Percentiles rank a stretch among this genome's conserved stretches.
These are phyloP conservation scores for Phycomyces nitens DNA, from an alignment of 192 early-diverging fungal genomes.

Conservation along the genomic window DNA sequence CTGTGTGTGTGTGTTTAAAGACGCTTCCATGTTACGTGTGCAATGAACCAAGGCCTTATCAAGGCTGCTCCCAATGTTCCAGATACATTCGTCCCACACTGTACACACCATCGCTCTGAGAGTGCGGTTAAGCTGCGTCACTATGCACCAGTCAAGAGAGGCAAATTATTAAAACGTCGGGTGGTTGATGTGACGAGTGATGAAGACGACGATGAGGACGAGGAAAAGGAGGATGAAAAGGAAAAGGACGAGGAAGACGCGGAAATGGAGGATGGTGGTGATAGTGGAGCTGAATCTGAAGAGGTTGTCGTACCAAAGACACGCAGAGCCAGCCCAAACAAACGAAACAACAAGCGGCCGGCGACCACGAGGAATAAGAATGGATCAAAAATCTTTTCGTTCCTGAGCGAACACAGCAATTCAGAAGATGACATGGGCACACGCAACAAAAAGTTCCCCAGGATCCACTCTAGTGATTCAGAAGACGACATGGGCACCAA, in stretches of 20 bases:
- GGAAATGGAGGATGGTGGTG: neutral
- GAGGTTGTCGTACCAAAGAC: too few species aligned
- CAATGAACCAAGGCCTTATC: slow-evolving; percentile 19
- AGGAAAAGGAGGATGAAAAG: neutral
- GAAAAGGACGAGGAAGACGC: neutral
- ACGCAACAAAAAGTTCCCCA: neutral
- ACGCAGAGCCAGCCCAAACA: too few species aligned
- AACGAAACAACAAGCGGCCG: too few species aligned
- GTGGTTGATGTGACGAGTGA: neutral
- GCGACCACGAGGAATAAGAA: neutral
- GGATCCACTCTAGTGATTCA: neutral
- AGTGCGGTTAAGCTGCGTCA: neutral
- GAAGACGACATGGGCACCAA: neutral
- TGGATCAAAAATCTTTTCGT: neutral
- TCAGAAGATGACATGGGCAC: neutral
- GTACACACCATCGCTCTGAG: slow-evolving; percentile 14
- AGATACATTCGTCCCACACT: slow-evolving; percentile 7
- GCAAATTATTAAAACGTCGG: neutral
- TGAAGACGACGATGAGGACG: neutral
- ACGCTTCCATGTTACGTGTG: slow-evolving; percentile 34
- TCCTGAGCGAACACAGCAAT: neutral
- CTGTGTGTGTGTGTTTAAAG: too few species aligned
- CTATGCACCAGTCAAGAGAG: neutral
- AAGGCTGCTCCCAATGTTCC: slow-evolving; percentile 13
- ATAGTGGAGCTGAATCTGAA: neutral